Evolutionary conservation across 495 filamentous ascomycete species (phyloP), one percentile per base, ranked within the genome.

Genomic region (Physcia stellaris): DNA sequence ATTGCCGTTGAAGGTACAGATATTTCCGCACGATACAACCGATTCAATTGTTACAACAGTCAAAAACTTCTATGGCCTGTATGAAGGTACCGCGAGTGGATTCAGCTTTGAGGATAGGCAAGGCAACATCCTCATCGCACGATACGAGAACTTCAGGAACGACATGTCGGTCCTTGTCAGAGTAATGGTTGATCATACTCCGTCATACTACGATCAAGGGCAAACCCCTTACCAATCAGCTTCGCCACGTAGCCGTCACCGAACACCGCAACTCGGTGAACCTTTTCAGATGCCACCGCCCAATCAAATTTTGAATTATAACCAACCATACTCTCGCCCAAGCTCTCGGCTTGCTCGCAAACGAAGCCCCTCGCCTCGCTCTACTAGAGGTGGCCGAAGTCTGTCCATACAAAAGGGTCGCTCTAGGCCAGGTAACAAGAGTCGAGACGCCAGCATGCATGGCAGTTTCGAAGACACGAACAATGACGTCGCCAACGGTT

Each of bases 41-140:
- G 86, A 94, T 44, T 93, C 85, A 18, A 96, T 98, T 57, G 80
- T 94, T 39, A 83, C 83, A 3, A 95, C 90, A 4, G 86, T 95
- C 39, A 95, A 92, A 65, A 94, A 94, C 63, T 94, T 95, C 64
- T 94, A 90, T 56, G 90, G 86, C 27, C 72, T 96, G 48, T 90
- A 92, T 50, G 76, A 83, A 42, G 70, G 73, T 43, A 70, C 74
- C 46, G 69, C 75, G 45, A 73, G 73, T 54, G 81, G 84, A 41
- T 73, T 96, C 53, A 83, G 80, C 60, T 95, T 98, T 47, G 86
- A 96, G 56, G 87, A 95, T 61, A 71, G 79, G 29, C 58, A 82
- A 45, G 84, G 82, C 31, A 83, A 77, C 47, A 92, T 77, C 40
- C 73, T 98, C 51, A 95, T 98, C 55, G 84, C 90, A 34, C 75